Percentiles rank a stretch among this genome's conserved stretches.
Evolutionary conservation across 2,329 filamentous ascomycete species (phyloP).

Genomic region (Ceratocystis huliohia): DNA sequence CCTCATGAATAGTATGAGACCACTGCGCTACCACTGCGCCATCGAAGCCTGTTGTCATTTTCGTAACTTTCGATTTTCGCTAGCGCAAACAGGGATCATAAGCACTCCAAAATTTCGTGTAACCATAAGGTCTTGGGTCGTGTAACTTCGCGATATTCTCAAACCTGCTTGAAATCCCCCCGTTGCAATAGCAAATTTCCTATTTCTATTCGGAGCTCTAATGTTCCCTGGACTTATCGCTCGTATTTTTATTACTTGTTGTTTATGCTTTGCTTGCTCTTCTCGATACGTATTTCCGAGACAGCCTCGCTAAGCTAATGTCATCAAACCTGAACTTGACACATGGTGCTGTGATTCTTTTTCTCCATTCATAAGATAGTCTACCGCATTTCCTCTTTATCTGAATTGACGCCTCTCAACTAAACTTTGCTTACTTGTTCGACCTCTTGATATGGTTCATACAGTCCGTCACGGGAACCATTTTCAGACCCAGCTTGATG

Average conservation of each 20-base stretch:
- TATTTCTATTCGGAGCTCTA: too few relatives aligned
- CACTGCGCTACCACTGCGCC: slow-evolving; percentile 21
- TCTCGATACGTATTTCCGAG: not conserved
- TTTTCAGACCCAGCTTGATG: not conserved
- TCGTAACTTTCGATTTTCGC: not conserved
- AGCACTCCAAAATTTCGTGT: not conserved
- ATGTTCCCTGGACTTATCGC: not conserved
- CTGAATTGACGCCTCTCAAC: too few relatives aligned
- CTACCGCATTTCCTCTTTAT: too few relatives aligned
- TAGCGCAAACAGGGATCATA: not conserved
- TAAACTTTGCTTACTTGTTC: not conserved
- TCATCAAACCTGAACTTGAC: not conserved
- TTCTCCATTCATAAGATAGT: too few relatives aligned
- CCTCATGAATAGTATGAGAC: slow-evolving; percentile 19
- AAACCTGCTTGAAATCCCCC: too few relatives aligned
- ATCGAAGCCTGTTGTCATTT: slow-evolving; percentile 18
- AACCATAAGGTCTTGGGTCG: not conserved
- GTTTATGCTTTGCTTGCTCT: not conserved
- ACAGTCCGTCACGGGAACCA: not conserved
- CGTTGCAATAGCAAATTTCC: too few relatives aligned
- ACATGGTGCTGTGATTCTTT: too few relatives aligned
- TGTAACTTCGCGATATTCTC: not conserved
- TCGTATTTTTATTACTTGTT: not conserved
- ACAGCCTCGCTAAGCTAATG: not conserved
- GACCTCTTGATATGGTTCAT: not conserved